phyloP scores from a whole-genome alignment of 371 early-diverging fungal genomes.

The Mucor velutinosus region DNA sequence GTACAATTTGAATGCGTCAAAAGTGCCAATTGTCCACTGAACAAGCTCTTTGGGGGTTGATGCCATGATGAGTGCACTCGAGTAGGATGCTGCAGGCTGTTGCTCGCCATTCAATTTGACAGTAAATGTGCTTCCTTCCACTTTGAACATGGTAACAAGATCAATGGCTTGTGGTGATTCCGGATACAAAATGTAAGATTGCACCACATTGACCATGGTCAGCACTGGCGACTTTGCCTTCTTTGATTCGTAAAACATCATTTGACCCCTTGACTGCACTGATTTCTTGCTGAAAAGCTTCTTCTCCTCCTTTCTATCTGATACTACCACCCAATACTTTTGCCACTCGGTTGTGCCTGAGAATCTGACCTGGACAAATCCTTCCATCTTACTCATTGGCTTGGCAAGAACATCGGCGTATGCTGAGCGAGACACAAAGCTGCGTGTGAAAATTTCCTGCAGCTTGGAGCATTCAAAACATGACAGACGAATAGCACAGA shows the following conservation, averaged over 20 bases:
- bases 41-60: constrained; percentile 31
- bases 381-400: constrained; percentile 33
- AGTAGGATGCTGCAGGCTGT: background rate
- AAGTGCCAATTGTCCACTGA: constrained; percentile 35
- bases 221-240: constrained; percentile 50
- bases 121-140: constrained; percentile 18
- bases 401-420: constrained; percentile 20
- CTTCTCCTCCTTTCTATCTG: constrained; percentile 55
- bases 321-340: constrained; percentile 55
- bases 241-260: constrained; percentile 52
- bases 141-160: constrained; percentile 17
- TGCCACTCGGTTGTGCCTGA: constrained; percentile 58
- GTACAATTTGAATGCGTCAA: constrained; percentile 45
- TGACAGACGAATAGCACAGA: constrained; percentile 69
- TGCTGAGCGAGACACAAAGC: constrained; percentile 44
- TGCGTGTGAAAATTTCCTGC: constrained; percentile 68
- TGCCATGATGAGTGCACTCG: constrained; percentile 21
- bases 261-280: constrained; percentile 38
- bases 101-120: constrained; percentile 4
- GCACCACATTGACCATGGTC: constrained; percentile 53
- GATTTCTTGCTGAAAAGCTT: constrained; percentile 51
- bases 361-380: constrained; percentile 55
- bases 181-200: constrained; percentile 69
- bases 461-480: constrained; percentile 67
- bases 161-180: constrained; percentile 26